These are phyloP conservation scores for Eucalyptus pauciflora DNA, from an alignment of 345 rosid genomes.

Conservation along the genomic window DNA sequence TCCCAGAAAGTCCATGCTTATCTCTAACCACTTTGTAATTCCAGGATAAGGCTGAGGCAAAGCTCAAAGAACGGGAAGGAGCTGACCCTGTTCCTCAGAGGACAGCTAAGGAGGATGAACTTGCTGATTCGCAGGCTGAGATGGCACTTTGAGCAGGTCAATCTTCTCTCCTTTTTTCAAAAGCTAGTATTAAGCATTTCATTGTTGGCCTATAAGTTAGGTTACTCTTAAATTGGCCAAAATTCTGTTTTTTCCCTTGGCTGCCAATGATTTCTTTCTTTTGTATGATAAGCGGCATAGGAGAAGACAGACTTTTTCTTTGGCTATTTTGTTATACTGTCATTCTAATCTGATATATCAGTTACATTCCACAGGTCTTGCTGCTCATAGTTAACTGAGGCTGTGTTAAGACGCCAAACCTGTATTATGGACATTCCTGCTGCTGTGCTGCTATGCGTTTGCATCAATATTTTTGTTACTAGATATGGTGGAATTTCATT, in stretches of 20 bases:
- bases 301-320: too few relatives aligned
- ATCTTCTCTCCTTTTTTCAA: background rate
- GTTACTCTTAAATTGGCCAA: background rate
- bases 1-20: background rate
- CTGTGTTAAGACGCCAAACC: background rate
- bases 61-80: constrained; percentile 85
- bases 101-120: constrained; percentile 59
- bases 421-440: background rate
- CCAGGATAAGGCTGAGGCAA: constrained; percentile 84
- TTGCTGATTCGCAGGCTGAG: constrained; percentile 86
- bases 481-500: background rate
- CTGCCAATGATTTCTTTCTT: background rate
- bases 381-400: too few relatives aligned
- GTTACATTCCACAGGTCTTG: too few relatives aligned
- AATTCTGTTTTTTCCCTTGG: background rate
- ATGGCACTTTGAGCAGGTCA: constrained; percentile 71
- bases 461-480: background rate
- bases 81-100: constrained; percentile 19
- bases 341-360: too few relatives aligned
- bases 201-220: background rate
- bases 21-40: background rate
- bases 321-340: too few relatives aligned
- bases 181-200: background rate
- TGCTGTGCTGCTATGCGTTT: background rate
- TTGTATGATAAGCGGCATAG: background rate